Percentiles rank a stretch among this genome's conserved stretches.
Evolutionary conservation across 1,284 basidiomycete genomes (phyloP).

Genomic region (Microbotryum violaceum): DNA sequence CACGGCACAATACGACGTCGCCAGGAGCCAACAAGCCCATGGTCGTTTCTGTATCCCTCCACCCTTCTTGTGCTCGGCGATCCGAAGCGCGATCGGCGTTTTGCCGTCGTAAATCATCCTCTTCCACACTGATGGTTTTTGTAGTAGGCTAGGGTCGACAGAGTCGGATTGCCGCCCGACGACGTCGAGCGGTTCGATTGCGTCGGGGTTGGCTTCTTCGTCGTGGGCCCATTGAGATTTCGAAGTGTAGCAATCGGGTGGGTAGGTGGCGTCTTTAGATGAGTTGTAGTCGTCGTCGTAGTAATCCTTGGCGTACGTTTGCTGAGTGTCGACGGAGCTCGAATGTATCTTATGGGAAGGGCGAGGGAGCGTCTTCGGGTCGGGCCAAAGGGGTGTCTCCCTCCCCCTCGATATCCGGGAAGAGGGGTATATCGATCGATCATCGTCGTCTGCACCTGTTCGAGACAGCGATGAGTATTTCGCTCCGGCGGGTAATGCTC

Average conservation of each 20-base stretch:
- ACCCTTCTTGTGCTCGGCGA: conserved; percentile 52
- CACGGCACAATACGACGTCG: conserved; percentile 53
- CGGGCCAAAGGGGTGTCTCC: too few relatives aligned
- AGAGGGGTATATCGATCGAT: too few relatives aligned
- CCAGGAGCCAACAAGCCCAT: conserved; percentile 51
- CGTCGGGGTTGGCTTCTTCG: not conserved
- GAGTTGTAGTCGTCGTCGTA: not conserved
- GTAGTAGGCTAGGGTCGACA: conserved; percentile 10
- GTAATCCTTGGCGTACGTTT: not conserved
- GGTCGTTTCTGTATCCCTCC: conserved; percentile 74
- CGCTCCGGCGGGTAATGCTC: too few relatives aligned
- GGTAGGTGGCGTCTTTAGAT: not conserved
- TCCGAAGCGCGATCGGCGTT: conserved; percentile 36
- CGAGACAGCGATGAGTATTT: too few relatives aligned
- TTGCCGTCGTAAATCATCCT: conserved; percentile 31
- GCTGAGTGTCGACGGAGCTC: too few relatives aligned
- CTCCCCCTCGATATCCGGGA: too few relatives aligned
- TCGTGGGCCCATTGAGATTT: not conserved
- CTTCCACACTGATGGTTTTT: conserved; percentile 15
- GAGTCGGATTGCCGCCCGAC: conserved; percentile 5
- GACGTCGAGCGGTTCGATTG: conserved; percentile 21
- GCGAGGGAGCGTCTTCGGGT: too few relatives aligned
- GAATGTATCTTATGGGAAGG: too few relatives aligned
- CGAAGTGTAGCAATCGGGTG: not conserved
- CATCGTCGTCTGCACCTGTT: too few relatives aligned